Evolutionary conservation across 768 basidiomycete species (phyloP).

Genomic region (Termitomyces sp.): DNA sequence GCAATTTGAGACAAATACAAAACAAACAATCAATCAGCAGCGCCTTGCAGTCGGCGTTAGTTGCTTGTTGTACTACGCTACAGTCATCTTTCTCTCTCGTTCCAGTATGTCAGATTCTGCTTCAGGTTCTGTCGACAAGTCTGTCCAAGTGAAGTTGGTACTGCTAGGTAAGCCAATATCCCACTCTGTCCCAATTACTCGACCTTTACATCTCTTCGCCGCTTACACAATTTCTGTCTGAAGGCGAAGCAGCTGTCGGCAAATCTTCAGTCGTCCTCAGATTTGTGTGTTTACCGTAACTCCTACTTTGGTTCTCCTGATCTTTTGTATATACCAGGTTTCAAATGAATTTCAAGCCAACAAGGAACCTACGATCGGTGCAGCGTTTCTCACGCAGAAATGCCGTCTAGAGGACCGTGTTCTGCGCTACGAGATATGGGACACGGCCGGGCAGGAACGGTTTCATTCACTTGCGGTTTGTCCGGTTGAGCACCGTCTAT

Average conservation of each 20-base stretch:
- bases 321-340: slow-evolving; percentile 45
- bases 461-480: slow-evolving; percentile 95
- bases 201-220: neutral
- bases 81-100: slow-evolving; percentile 12
- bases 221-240: slow-evolving; percentile 15
- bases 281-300: slow-evolving; percentile 62
- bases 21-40: slow-evolving; percentile 15
- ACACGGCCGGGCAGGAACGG: slow-evolving; percentile 92
- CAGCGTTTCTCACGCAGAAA: slow-evolving; percentile 94
- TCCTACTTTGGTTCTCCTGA: slow-evolving; percentile 10
- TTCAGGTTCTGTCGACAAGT: slow-evolving; percentile 77
- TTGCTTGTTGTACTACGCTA: slow-evolving; percentile 2
- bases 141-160: slow-evolving; percentile 97
- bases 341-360: slow-evolving; percentile 98
- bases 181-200: neutral
- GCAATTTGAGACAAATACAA: slow-evolving; percentile 8
- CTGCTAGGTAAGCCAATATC: slow-evolving; percentile 67
- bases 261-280: slow-evolving; percentile 98
- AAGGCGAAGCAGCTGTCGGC: slow-evolving; percentile 97
- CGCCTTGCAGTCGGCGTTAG: slow-evolving; percentile 3
- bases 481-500: slow-evolving; percentile 16
- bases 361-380: slow-evolving; percentile 98
- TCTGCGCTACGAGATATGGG: slow-evolving; percentile 95
- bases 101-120: slow-evolving; percentile 69
- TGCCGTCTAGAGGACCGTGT: slow-evolving; percentile 93